A percentile compares a stretch with the other conserved stretches of the same genome.
Conservation (phyloP, 2,329 filamentous ascomycete genomes). For the Epichloe baconii region DNA sequence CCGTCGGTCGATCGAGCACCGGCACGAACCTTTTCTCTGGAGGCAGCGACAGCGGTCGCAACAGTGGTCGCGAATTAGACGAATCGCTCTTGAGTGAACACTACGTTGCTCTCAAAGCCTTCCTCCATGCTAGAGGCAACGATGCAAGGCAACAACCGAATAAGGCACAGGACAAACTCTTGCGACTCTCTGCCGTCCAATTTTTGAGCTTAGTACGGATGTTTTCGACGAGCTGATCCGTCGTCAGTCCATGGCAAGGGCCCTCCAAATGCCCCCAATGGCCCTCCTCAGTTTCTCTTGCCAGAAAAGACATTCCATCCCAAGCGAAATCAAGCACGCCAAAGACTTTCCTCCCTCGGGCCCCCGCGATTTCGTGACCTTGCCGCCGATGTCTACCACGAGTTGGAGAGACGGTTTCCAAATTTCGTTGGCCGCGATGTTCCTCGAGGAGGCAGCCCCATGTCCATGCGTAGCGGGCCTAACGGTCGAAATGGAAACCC, state of each 20-base stretch:
- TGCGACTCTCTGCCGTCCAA: constrained; percentile 79
- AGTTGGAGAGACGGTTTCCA: constrained; percentile 82
- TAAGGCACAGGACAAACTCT: constrained; percentile 85
- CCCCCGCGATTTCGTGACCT: constrained; percentile 80
- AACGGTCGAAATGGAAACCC: constrained; percentile 48
- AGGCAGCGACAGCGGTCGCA: constrained; percentile 52
- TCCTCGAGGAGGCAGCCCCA: constrained; percentile 55
- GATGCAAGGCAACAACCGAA: constrained; percentile 64
- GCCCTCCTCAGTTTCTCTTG: constrained; percentile 59
- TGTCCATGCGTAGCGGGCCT: constrained; percentile 44
- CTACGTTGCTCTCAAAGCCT: constrained; percentile 66
- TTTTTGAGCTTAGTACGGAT: constrained; percentile 97
- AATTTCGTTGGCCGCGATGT: constrained; percentile 60
- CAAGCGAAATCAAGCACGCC: constrained; percentile 93
- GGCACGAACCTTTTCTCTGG: constrained; percentile 58
- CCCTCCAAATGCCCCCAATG: constrained; percentile 37
- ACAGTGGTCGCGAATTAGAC: constrained; percentile 45
- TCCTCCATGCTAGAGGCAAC: constrained; percentile 65
- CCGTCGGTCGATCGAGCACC: constrained; percentile 73
- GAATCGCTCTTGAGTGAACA: constrained; percentile 61
- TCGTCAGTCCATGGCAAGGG: constrained; percentile 56
- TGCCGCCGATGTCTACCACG: constrained; percentile 90
- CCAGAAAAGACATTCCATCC: constrained; percentile 89
- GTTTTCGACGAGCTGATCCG: constrained; percentile 91
- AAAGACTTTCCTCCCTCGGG: constrained; percentile 83